phyloP scores from a whole-genome alignment of 352 stramenopile species.

The Phytophthora brassicae region DNA sequence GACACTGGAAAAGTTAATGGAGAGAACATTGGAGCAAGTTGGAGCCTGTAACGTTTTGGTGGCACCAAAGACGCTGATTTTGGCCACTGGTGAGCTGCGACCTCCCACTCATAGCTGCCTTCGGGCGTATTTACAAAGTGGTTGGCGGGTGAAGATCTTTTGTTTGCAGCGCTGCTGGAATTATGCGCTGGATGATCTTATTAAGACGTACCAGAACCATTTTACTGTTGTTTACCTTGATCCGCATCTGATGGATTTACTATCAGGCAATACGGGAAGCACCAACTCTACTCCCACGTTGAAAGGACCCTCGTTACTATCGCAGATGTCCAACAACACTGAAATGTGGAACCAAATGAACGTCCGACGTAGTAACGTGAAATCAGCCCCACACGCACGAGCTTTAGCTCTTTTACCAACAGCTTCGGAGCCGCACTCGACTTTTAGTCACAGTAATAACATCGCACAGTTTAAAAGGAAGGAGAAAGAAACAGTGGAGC shows the following conservation, averaged over 20 bases:
- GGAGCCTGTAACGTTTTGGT: not conserved
- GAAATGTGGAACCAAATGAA: slow-evolving; percentile 4
- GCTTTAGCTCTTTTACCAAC: slow-evolving; percentile 3
- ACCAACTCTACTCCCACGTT: not conserved
- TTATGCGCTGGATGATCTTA: slow-evolving; percentile 1
- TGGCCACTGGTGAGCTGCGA: slow-evolving; percentile 6
- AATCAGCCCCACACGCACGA: not conserved
- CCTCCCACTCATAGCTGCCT: slow-evolving; percentile 13
- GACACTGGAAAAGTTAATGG: slow-evolving; percentile 15
- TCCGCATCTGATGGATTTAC: not conserved
- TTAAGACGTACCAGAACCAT: not conserved
- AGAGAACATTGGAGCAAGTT: slow-evolving; percentile 3
- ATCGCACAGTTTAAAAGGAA: not conserved
- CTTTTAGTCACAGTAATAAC: not conserved
- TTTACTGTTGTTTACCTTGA: slow-evolving; percentile 12
- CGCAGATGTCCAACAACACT: not conserved
- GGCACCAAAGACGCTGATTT: slow-evolving; percentile 2
- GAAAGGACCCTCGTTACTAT: not conserved
- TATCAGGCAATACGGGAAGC: not conserved
- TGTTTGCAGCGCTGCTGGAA: slow-evolving; percentile 16
- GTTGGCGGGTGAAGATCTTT: slow-evolving; percentile 11
- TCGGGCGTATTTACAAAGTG: slow-evolving; percentile 5
- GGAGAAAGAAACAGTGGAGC: not conserved
- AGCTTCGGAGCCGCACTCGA: not conserved
- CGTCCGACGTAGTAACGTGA: not conserved